Conservation (phyloP, 139 green algal species). For the Chlamydomonas sp. region DNA sequence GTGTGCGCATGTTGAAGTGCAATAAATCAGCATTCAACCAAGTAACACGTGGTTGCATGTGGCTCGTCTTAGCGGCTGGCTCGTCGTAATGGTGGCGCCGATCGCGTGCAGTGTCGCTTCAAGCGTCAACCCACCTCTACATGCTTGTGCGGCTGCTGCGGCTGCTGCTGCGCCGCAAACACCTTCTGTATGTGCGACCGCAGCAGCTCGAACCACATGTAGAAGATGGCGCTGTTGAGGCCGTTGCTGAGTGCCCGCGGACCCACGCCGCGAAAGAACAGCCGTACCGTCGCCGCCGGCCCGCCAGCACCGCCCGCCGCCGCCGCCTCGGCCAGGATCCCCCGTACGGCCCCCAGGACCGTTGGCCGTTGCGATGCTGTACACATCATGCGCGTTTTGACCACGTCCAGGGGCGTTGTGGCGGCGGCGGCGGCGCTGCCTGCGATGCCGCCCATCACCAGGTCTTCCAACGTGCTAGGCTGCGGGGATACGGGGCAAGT, state of each 20-base stretch:
- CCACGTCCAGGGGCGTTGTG: conserved; percentile 94
- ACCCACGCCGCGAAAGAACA: conserved; percentile 80
- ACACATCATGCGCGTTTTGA: conserved; percentile 97
- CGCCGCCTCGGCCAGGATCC: conserved; percentile 53
- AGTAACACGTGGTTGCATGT: too few species aligned
- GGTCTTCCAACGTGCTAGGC: conserved; percentile 73
- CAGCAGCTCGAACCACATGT: conserved; percentile 88
- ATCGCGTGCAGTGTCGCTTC: neutral
- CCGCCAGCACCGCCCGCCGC: conserved; percentile 36
- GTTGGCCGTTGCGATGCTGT: conserved; percentile 71
- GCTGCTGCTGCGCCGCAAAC: neutral
- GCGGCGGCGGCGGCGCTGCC: conserved; percentile 86
- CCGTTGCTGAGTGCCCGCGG: conserved; percentile 84
- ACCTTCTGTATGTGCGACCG: neutral
- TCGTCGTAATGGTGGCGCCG: neutral
- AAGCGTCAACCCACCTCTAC: neutral
- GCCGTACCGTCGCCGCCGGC: too few species aligned
- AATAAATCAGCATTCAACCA: too few species aligned
- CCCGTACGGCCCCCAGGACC: conserved; percentile 55
- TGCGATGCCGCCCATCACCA: conserved; percentile 80
- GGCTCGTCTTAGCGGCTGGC: too few species aligned
- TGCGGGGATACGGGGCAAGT: neutral
- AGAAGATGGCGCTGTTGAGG: conserved; percentile 94
- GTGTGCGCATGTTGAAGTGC: too few species aligned
- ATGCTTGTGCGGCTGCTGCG: neutral